phyloP scores from a whole-genome alignment of 2,329 filamentous ascomycete species.

The Aureobasidium vineae region DNA sequence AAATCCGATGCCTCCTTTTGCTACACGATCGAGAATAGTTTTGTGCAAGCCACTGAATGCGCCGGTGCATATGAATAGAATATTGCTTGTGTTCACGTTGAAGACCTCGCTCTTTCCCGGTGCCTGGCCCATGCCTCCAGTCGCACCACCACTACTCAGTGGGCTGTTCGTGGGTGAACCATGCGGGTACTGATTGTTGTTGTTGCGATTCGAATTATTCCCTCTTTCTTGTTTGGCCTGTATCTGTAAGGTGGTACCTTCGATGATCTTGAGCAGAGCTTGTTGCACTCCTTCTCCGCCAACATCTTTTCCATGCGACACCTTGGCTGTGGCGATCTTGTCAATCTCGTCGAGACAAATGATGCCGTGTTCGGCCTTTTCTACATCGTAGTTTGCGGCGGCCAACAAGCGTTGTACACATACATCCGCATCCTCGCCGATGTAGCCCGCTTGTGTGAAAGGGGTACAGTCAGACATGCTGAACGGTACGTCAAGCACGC shows the following conservation, averaged over 20 bases:
- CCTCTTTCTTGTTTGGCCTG: conserved; percentile 75
- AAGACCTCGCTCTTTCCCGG: conserved; percentile 58
- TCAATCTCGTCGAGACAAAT: conserved; percentile 97
- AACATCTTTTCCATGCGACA: conserved; percentile 87
- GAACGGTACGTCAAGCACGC: conserved; percentile 91
- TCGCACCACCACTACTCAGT: conserved; percentile 35
- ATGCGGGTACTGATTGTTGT: conserved; percentile 26
- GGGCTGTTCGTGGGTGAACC: conserved; percentile 40
- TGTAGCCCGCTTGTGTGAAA: conserved; percentile 95
- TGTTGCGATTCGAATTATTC: conserved; percentile 34
- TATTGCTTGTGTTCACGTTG: conserved; percentile 89
- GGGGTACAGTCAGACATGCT: conserved; percentile 95
- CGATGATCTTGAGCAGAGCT: conserved; percentile 90
- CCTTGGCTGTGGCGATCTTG: conserved; percentile 88
- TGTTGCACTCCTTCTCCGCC: conserved; percentile 97
- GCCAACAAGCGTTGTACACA: conserved; percentile 89
- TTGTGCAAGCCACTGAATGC: conserved; percentile 94
- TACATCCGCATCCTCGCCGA: conserved; percentile 95
- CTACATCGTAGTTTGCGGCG: conserved; percentile 84
- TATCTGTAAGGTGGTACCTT: conserved; percentile 89
- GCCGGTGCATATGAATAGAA: conserved; percentile 94
- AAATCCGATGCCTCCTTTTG: conserved; percentile 85
- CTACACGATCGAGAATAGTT: conserved; percentile 79
- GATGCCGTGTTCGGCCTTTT: conserved; percentile 83
- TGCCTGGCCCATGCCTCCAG: conserved; percentile 35